Evolutionary conservation across 192 early-diverging fungal species (phyloP), one percentile per base, ranked within the genome.

Genomic region (Linnemannia hyalina): DNA sequence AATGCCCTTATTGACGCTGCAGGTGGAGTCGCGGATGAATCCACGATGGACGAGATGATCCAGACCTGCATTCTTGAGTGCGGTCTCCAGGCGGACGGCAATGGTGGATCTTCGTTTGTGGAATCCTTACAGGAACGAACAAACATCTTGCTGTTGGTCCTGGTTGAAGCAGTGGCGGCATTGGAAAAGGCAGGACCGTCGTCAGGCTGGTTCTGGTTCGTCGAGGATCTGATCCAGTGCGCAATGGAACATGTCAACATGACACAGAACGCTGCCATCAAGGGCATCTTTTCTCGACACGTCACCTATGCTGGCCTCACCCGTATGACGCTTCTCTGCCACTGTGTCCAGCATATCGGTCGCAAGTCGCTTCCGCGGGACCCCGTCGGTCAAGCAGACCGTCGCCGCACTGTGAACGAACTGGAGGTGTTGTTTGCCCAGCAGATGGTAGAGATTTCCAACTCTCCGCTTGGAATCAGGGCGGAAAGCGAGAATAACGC

Each of bases 141-240:
- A 4, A 81, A 75, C 35, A 73, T 68, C 2, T 20, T 86, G 42
- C 38, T 78, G 42, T 29, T 81, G 1, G 20, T 80, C 10, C 44
- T 78, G 6, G 42, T n/a, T 1, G 35, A 80, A 35, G 82, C 74
- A 18, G 16, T 40, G 1, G 36, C 71, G 0, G 78, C 57, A 0
- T 57, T 88, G 65, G 68, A 76, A 0, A 68, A 74, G 0, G 42
- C 38, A 35, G 81, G 77, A 7, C 11, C 60, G 0, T 35, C 36
- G 1, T 70, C 74, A 4, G 87, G 87, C 1, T 88, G 87, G 87
- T 88, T 83, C 35, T 88, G 82, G 82, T 83, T 88, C 57, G 46
- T 83, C 0, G 82, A 83, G 44, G 87, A 88, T 49, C 41, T 88
- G 68, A 23, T 76, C 22, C 29, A 46, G 4, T 82, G 87, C 18